These are phyloP conservation scores for Scheffersomyces stambukii DNA, from an alignment of 1,139 yeast genomes.

Conservation along the genomic window DNA sequence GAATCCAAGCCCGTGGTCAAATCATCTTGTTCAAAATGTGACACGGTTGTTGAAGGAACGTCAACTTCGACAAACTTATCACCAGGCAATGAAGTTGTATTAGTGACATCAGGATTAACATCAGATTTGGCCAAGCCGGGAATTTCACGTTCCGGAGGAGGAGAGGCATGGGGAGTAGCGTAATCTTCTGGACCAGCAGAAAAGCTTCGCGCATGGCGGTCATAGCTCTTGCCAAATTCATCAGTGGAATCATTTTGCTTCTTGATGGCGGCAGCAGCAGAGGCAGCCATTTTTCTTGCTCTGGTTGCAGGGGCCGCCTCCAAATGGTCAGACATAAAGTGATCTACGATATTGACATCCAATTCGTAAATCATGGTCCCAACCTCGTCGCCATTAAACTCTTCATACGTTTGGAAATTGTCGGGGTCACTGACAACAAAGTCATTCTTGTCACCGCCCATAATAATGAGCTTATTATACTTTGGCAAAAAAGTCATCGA, in stretches of 20 bases:
- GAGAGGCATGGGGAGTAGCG: constrained; percentile 39
- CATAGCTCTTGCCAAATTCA: constrained; percentile 14
- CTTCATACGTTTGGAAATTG: constrained; percentile 45
- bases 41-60: constrained; percentile 20
- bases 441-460: constrained; percentile 90
- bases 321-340: constrained; percentile 28
- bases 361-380: constrained; percentile 64
- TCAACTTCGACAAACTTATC: constrained; percentile 24
- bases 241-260: constrained; percentile 6
- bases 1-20: constrained; percentile 4
- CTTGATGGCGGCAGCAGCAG: constrained; percentile 12
- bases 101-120: constrained; percentile 2
- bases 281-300: constrained; percentile 4
- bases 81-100: constrained; percentile 1
- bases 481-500: constrained; percentile 69
- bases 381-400: constrained; percentile 43
- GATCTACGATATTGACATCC: constrained; percentile 42
- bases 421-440: constrained; percentile 36
- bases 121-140: no score
- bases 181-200: constrained; percentile 43
- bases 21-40: constrained; percentile 11
- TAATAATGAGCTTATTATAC: constrained; percentile 66
- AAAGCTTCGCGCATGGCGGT: constrained; percentile 35
- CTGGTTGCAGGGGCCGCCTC: constrained; percentile 8
- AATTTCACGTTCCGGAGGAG: constrained; percentile 28